Evolutionary conservation across 75 land plant species (phyloP), one percentile per base, ranked within the genome.

Genomic region (Sequoiadendron giganteum): DNA sequence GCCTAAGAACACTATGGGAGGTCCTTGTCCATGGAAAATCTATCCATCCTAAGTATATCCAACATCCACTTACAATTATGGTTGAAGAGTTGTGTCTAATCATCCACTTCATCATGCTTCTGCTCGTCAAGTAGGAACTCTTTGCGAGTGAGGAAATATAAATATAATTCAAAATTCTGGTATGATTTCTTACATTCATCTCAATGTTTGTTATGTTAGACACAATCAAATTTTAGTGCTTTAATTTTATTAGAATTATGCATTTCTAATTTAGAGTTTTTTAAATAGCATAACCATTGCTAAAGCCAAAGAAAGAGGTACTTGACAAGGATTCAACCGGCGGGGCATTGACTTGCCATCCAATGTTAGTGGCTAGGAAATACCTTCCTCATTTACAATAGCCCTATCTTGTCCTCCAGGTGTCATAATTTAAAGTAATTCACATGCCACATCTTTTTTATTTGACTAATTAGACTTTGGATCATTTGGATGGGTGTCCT

Each of bases 141-240:
- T 36, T 36, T 36, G 38, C 38, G 38, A 36, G 38, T 36, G 38
- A 36, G 38, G 38, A 36, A 36, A 36, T 36, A 65, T 90, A 90
- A 49, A 89, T 87, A 70, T 88, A 89, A 76, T 52, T 90, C 9
- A 87, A 87, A 10, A 85, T 36, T 49, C 52, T 84, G 92, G 92
- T 91, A 91, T 3, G 21, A 2, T 6, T 47, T 42, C 7, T 7
- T 6, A 6, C 7, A 47, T 47, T 47, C 7, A 47, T 47, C 8
- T 47, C 48, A 47, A 47, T 47, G 7, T 47, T 6, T 47, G 48
- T 47, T 47, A 5, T 47, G 1, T 58, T 21, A 1, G 11, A 61
- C 43, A 8, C 16, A 25, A 9, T 7, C 48, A 81, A 47, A 6
- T 72, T 18, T 55, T 38, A 49, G 39, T 72, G 39, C 38, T 8